Percentiles rank a stretch among this genome's conserved stretches.
Conservation (phyloP, 768 basidiomycete species). For the Lepiota brunneoincarnata region DNA sequence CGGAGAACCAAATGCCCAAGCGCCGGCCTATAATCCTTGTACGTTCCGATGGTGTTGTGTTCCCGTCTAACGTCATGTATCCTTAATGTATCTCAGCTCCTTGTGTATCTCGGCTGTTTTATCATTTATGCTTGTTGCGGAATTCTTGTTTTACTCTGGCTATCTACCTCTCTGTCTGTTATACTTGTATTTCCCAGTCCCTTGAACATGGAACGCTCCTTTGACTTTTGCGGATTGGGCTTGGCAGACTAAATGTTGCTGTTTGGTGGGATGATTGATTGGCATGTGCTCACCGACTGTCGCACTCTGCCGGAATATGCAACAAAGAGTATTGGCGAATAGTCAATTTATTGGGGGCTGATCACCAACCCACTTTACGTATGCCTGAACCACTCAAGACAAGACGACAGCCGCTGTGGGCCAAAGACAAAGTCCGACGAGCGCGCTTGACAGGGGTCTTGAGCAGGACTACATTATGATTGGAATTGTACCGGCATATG, state of each 20-base stretch:
- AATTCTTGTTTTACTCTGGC: slow-evolving; percentile 24
- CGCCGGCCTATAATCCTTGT: slow-evolving; percentile 81
- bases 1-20: slow-evolving; percentile 59
- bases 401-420: no score
- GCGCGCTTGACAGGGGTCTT: no score
- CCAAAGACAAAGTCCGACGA: no score
- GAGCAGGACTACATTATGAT: no score
- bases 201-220: slow-evolving; percentile 18
- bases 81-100: slow-evolving; percentile 39
- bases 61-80: slow-evolving; percentile 81
- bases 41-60: slow-evolving; percentile 82
- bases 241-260: slow-evolving; percentile 1
- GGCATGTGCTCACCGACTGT: no score
- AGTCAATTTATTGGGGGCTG: no score
- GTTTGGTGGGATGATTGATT: neutral
- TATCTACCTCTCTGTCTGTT: slow-evolving; percentile 20
- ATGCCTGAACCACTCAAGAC: no score
- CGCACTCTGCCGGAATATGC: no score
- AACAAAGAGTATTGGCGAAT: no score
- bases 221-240: slow-evolving; percentile 9
- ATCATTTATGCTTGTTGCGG: slow-evolving; percentile 13
- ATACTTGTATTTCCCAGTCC: slow-evolving; percentile 14
- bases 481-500: no score
- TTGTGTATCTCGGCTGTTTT: slow-evolving; percentile 4
- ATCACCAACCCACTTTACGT: no score